phyloP scores from a whole-genome alignment of 225 moss, liverwort and hornwort species.

The Neckera pumila region DNA sequence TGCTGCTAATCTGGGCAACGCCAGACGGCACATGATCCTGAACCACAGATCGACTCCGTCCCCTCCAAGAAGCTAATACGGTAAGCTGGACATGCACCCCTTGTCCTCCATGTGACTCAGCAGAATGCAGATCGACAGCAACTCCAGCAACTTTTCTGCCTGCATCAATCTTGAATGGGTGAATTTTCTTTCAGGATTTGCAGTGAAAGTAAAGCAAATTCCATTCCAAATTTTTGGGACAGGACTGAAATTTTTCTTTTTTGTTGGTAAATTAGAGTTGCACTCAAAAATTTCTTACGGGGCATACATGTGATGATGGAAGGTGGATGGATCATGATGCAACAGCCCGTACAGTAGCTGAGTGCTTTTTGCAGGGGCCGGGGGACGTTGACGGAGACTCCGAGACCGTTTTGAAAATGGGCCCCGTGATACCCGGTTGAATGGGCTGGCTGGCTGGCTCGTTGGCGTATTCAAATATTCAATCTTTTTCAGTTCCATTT shows the following conservation, averaged over 20 bases:
- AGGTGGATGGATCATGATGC: background rate
- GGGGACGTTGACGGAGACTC: slow-evolving; percentile 1
- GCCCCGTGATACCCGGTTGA: background rate
- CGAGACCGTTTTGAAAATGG: background rate
- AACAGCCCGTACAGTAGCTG: background rate
- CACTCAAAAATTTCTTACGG: background rate
- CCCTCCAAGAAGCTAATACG: background rate
- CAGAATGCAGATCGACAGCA: background rate
- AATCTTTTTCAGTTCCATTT: background rate
- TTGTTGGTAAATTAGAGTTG: background rate
- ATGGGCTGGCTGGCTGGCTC: background rate
- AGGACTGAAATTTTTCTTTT: background rate
- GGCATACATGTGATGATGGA: background rate
- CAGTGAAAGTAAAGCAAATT: background rate
- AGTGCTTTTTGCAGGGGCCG: background rate
- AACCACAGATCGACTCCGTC: background rate
- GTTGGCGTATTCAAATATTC: background rate
- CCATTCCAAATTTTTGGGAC: too few relatives aligned
- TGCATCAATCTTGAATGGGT: too few relatives aligned
- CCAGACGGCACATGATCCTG: background rate
- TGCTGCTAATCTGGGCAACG: background rate
- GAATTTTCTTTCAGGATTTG: background rate
- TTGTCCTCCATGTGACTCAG: background rate
- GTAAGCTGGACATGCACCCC: background rate
- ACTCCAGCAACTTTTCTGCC: background rate